phyloP scores from a whole-genome alignment of 331 rosid genomes.

The Rosa hybrid region DNA sequence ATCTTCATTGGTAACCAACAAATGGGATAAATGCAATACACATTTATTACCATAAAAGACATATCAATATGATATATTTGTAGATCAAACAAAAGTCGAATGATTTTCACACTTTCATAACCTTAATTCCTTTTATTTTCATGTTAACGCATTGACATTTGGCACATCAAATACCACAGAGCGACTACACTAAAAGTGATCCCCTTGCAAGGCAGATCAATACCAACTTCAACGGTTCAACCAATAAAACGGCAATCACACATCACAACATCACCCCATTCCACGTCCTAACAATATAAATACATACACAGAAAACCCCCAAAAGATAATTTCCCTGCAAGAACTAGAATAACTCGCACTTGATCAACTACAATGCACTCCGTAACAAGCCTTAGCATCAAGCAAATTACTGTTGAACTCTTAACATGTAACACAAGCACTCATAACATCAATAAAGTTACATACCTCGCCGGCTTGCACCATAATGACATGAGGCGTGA shows the following conservation, averaged over 20 bases:
- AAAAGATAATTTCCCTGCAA: too few species aligned
- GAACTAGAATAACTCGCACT: too few species aligned
- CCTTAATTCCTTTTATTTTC: background rate
- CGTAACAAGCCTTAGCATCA: background rate
- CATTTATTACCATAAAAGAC: background rate
- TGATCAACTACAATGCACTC: background rate
- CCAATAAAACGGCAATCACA: background rate
- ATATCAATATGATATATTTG: too few species aligned
- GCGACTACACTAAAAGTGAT: background rate
- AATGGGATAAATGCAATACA: background rate
- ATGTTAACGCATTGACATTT: background rate
- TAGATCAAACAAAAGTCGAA: background rate
- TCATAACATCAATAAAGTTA: background rate
- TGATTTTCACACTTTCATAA: background rate
- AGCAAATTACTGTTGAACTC: background rate
- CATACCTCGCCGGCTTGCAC: constrained; percentile 77
- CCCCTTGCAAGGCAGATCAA: background rate
- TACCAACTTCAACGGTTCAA: background rate
- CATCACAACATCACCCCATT: background rate
- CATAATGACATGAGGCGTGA: constrained; percentile 68
- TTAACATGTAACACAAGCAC: background rate
- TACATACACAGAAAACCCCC: background rate
- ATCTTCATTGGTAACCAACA: constrained; percentile 12
- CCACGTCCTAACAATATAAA: background rate
- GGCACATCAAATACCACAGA: background rate